Evolutionary conservation across 2,329 filamentous ascomycete species (phyloP).

Genomic region (Exophiala xenobiotica): DNA sequence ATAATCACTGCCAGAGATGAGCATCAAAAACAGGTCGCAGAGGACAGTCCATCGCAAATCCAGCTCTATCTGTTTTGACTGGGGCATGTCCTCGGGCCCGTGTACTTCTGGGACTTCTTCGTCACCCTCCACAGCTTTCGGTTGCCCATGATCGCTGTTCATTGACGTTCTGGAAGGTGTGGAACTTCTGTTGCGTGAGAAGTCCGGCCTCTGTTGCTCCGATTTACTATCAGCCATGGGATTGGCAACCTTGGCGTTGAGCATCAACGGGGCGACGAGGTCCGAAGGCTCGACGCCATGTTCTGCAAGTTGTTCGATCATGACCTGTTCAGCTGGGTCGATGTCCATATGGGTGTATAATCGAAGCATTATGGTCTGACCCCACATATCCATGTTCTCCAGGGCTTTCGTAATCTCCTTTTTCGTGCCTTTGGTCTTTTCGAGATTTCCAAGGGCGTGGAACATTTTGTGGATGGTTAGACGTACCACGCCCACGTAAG

Average conservation of each 20-base stretch:
- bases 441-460: conserved; percentile 63
- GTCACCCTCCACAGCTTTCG: conserved; percentile 58
- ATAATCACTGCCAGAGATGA: conserved; percentile 95
- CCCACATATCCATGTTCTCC: conserved; percentile 90
- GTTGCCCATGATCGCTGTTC: conserved; percentile 25
- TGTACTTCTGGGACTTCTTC: conserved; percentile 76
- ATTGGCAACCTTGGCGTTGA: conserved; percentile 89
- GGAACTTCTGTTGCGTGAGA: conserved; percentile 36
- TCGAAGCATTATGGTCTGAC: conserved; percentile 96
- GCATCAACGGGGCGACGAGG: conserved; percentile 81
- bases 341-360: conserved; percentile 97
- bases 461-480: conserved; percentile 78
- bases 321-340: conserved; percentile 80
- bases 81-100: conserved; percentile 77
- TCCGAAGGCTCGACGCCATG: conserved; percentile 86
- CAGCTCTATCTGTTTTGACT: conserved; percentile 83
- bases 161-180: conserved; percentile 34
- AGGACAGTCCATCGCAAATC: conserved; percentile 96
- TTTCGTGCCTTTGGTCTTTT: conserved; percentile 64
- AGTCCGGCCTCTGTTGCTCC: conserved; percentile 19
- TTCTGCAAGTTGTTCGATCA: conserved; percentile 95
- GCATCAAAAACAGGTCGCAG: conserved; percentile 88
- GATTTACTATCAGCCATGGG: conserved; percentile 63
- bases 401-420: conserved; percentile 68
- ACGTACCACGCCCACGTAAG: conserved; percentile 88